Base-by-base conservation (phyloP, 257 asterid species). In the Nemophila menziesii region DNA sequence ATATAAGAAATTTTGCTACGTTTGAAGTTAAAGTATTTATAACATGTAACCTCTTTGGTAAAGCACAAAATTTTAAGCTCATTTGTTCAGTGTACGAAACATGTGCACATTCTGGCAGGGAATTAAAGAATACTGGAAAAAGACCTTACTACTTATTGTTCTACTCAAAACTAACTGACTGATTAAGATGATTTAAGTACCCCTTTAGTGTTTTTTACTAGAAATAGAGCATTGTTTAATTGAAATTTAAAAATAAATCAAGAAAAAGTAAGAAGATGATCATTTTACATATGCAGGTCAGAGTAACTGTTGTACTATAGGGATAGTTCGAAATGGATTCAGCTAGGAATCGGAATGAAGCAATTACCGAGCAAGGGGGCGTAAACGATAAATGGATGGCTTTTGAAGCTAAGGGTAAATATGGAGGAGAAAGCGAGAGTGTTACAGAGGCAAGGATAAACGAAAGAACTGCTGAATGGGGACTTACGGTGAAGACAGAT, bases 391-490 rank as follows among this genome's bases (percentile, higher is more conserved):
- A 61, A 57, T 81, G 96, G 96, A 81, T 81, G 92, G 92, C 89
- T 9, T 78, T 86, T 57, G 79, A 63, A 21, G 22, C 46, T 26
- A 33, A 44, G 11, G 26, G 42, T 12, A 22, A 1, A 9, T 63
- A 51, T 51, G 50, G 40, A 33, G 52, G 20, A 23, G 45, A 47
- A 10, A 13, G 11, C 34, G n/a, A 49, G 54, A 33, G 21, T 16
- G 44, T 46, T 9, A 42, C 48, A 0, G 74, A 58, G 57, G 68
- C 67, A 14, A 72, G 26, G 44, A 72, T 86, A 57, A 72, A 71
- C 26, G 69, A 73, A 64, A 77, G 94, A 55, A 57, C 82, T 46
- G 84, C 95, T 11, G 95, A 75, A 58, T 86, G 93, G 97, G 95
- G 95, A 43, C 62, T 87, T 18, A 47, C 41, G 66, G 75, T 82